A percentile compares a stretch with the other conserved stretches of the same genome.
Evolutionary conservation across 2,329 filamentous ascomycete species (phyloP).

Genomic region (Aspergillus pseudonomiae): DNA sequence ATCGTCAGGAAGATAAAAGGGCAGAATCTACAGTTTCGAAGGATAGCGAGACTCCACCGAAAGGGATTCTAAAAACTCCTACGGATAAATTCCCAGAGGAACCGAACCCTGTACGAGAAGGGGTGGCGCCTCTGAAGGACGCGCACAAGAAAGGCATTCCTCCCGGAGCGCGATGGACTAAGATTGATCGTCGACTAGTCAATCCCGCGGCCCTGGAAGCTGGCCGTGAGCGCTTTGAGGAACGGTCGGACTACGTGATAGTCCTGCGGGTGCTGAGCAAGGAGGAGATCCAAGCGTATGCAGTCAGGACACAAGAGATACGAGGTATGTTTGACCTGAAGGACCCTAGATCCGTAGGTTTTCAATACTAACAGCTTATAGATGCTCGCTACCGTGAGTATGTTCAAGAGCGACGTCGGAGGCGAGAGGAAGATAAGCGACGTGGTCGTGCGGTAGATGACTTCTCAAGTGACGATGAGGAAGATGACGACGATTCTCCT

Average conservation of each 20-base stretch:
- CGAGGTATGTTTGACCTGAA: constrained; percentile 61
- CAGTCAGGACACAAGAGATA: constrained; percentile 77
- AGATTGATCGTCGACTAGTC: constrained; percentile 84
- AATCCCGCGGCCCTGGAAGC: constrained; percentile 85
- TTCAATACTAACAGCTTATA: constrained; percentile 23
- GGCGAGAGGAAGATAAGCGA: constrained; percentile 48
- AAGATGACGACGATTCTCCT: constrained; percentile 33
- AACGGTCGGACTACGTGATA: constrained; percentile 91
- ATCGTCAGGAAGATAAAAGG: constrained; percentile 30
- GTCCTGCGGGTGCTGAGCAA: constrained; percentile 83
- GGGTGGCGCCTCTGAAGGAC: constrained; percentile 91
- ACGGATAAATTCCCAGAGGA: constrained; percentile 85
- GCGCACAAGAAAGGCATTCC: constrained; percentile 73
- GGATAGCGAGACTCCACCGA: constrained; percentile 69
- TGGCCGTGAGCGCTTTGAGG: constrained; percentile 89
- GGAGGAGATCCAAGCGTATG: constrained; percentile 88
- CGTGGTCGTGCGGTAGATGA: constrained; percentile 33
- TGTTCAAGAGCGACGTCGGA: constrained; percentile 40
- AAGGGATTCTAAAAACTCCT: constrained; percentile 83
- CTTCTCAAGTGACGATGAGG: constrained; percentile 42
- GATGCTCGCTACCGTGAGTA: constrained; percentile 42
- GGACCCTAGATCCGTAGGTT: too few relatives aligned
- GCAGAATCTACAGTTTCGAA: constrained; percentile 34
- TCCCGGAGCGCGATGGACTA: constrained; percentile 84
- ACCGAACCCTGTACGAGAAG: constrained; percentile 78